Percentiles rank a stretch among this genome's conserved stretches.
Conservation (phyloP, 2,329 filamentous ascomycete species). For the Exophiala alcalophila region DNA sequence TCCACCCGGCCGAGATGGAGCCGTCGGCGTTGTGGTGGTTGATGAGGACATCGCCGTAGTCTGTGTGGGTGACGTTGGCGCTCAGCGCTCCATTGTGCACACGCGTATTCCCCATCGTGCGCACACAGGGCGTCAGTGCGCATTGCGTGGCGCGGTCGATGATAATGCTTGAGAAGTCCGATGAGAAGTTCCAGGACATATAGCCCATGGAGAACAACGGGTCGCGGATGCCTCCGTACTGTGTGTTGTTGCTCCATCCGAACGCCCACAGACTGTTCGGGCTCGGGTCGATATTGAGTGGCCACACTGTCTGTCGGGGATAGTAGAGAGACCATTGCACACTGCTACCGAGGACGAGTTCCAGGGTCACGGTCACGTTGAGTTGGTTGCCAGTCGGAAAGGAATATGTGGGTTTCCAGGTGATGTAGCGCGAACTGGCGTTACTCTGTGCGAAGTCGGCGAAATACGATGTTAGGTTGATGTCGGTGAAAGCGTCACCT, state of each 20-base stretch:
- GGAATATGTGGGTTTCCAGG: constrained; percentile 14
- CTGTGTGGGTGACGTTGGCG: constrained; percentile 2
- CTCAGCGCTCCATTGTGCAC: constrained; percentile 3
- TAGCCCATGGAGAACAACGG: constrained; percentile 19
- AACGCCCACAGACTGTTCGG: constrained; percentile 13
- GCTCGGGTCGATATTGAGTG: constrained; percentile 15
- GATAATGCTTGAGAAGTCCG: constrained; percentile 4
- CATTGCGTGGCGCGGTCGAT: constrained; percentile 13
- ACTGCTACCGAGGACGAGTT: constrained; percentile 1
- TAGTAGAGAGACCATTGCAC: constrained; percentile 14
- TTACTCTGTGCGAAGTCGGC: constrained; percentile 10
- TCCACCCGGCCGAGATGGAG: constrained; percentile 10
- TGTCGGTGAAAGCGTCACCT: constrained; percentile 8
- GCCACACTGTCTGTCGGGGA: constrained; percentile 14
- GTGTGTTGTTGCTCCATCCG: constrained; percentile 14
- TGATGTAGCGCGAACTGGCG: constrained; percentile 3
- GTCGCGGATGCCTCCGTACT: constrained; percentile 8
- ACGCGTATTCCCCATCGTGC: constrained; percentile 11
- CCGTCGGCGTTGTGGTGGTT: constrained; percentile 7
- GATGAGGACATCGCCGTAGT: constrained; percentile 10
- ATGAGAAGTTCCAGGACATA: constrained; percentile 8
- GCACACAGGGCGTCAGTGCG: constrained; percentile 16
- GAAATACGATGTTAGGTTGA: constrained; percentile 13
- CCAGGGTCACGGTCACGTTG: constrained; percentile 3
- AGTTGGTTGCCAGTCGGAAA: constrained; percentile 13